A percentile compares a stretch with the other conserved stretches of the same genome.
Conservation (phyloP, 164 flowering plant species). For the Nelumbo lutea region DNA sequence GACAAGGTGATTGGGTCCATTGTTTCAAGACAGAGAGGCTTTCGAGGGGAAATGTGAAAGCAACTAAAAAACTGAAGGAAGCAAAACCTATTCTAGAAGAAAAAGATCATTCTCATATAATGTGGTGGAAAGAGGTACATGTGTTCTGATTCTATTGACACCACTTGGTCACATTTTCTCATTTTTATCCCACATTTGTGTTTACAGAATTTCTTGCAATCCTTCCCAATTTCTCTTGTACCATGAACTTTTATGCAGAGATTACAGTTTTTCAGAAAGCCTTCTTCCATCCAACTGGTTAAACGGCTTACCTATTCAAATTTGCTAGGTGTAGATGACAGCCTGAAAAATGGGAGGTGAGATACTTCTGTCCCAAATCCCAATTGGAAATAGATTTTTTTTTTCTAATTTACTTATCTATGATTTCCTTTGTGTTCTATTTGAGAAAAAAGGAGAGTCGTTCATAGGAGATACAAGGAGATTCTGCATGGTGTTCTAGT, state of each 20-base stretch:
- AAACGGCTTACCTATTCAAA: slow-evolving; percentile 68
- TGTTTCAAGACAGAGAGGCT: slow-evolving; percentile 35
- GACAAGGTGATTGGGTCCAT: slow-evolving; percentile 20
- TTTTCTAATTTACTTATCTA: no score
- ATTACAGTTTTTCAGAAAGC: slow-evolving; percentile 64
- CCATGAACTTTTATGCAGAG: slow-evolving; percentile 42
- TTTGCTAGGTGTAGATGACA: slow-evolving; percentile 75
- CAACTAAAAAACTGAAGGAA: slow-evolving; percentile 43
- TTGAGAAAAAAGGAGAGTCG: no score
- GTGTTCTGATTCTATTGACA: not conserved
- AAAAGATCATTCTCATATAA: slow-evolving; percentile 53
- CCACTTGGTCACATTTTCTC: not conserved
- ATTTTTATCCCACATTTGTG: not conserved
- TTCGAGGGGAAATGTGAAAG: slow-evolving; percentile 29
- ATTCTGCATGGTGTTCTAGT: no score
- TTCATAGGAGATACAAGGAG: no score
- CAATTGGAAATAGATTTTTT: no score
- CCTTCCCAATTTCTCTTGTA: not conserved
- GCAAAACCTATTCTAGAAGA: slow-evolving; percentile 33
- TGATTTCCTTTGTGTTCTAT: no score
- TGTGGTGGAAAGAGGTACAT: slow-evolving; percentile 95
- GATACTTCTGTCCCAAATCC: not conserved
- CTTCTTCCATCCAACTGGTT: slow-evolving; percentile 64
- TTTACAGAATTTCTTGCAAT: not conserved
- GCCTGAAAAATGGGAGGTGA: slow-evolving; percentile 81